phyloP scores from a whole-genome alignment of 225 moss, liverwort and hornwort species.

The Climacium dendroides region DNA sequence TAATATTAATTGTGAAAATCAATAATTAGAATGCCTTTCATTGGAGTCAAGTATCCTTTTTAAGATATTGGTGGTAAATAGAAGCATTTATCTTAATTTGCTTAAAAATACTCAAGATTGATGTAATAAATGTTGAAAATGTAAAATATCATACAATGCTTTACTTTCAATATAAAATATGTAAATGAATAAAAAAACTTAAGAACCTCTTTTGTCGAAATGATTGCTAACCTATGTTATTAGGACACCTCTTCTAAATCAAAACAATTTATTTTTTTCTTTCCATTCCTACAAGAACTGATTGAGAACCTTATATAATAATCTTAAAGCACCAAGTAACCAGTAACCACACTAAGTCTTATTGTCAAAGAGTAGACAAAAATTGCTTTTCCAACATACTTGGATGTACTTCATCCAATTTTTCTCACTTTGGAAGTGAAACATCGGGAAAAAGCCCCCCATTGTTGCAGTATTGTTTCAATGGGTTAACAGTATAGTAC shows the following conservation, averaged over 20 bases:
- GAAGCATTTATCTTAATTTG: neutral
- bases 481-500: too few species aligned
- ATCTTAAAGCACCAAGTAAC: neutral
- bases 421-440: too few species aligned
- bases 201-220: too few species aligned
- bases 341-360: fast-evolving
- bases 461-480: too few species aligned
- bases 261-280: fast-evolving
- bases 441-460: too few species aligned
- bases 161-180: neutral
- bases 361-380: fast-evolving
- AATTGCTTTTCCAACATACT: neutral
- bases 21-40: neutral
- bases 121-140: neutral
- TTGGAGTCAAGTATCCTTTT: neutral
- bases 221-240: neutral
- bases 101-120: neutral
- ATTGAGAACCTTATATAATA: neutral
- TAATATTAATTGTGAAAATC: neutral
- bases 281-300: fast-evolving
- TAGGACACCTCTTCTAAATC: fast-evolving
- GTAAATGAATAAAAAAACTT: too few species aligned
- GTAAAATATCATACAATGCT: neutral
- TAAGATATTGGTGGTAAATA: neutral
- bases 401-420: neutral